Conservation (phyloP, 2,329 filamentous ascomycete genomes). For the Westerdykella aurantiaca region DNA sequence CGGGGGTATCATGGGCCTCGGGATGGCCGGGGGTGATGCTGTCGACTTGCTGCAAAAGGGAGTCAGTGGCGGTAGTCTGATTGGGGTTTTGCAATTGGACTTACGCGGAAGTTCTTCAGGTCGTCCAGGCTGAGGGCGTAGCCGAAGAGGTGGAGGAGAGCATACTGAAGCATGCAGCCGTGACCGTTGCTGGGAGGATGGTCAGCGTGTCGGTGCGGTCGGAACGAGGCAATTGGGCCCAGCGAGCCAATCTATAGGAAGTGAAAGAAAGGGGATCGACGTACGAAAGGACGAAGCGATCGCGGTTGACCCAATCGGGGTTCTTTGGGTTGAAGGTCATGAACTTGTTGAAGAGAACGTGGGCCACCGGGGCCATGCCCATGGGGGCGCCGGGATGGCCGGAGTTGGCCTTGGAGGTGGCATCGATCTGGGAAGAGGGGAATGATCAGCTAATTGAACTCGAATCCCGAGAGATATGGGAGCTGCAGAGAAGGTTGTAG, state of each 20-base stretch:
- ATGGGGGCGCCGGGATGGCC: conserved; percentile 98
- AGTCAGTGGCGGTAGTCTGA: conserved; percentile 10
- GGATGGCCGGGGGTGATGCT: conserved; percentile 93
- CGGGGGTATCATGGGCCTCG: conserved; percentile 92
- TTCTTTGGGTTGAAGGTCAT: conserved; percentile 99
- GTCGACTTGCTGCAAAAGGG: conserved; percentile 52
- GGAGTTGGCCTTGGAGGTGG: conserved; percentile 90
- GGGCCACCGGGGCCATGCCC: conserved; percentile 90
- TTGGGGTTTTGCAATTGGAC: conserved; percentile 47
- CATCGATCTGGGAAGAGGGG: conserved; percentile 70
- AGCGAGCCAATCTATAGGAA: neutral
- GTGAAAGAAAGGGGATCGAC: conserved; percentile 38
- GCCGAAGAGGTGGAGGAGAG: conserved; percentile 92
- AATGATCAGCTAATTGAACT: conserved; percentile 30
- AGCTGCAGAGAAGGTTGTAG: conserved; percentile 13
- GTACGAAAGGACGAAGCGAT: conserved; percentile 98
- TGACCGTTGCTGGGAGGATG: conserved; percentile 72
- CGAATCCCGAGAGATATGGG: conserved; percentile 3
- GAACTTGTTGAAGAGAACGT: conserved; percentile 98
- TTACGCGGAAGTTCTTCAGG: conserved; percentile 91
- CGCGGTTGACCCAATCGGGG: conserved; percentile 92
- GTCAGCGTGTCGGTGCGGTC: too few relatives aligned
- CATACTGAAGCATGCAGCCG: conserved; percentile 99
- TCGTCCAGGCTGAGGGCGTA: conserved; percentile 83
- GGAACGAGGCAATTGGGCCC: too few relatives aligned